phyloP scores from a whole-genome alignment of 78 protist species.

The Dictyostelium citrinum region DNA sequence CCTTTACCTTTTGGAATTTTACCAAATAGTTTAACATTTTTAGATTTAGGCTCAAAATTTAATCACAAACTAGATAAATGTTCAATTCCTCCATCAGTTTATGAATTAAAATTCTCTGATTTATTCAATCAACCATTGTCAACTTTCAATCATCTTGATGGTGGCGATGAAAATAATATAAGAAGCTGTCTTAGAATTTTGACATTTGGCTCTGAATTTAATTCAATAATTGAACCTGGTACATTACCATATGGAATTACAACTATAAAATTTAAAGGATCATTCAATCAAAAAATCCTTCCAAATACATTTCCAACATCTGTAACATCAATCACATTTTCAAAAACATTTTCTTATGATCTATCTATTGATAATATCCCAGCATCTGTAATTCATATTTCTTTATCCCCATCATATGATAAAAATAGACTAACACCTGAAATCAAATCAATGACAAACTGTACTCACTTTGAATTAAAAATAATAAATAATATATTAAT shows the following conservation, averaged over 20 bases:
- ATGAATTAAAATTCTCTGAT: background rate
- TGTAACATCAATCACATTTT: background rate
- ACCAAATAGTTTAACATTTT: background rate
- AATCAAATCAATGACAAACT: background rate
- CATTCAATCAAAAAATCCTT: background rate
- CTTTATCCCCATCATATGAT: background rate
- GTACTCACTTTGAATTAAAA: background rate
- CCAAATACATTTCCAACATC: background rate
- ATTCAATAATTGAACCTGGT: background rate
- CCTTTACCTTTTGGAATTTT: background rate
- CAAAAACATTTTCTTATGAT: background rate
- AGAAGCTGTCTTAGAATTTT: background rate
- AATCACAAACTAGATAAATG: background rate
- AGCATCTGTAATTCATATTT: background rate
- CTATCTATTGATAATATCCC: background rate
- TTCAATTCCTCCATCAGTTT: conserved; percentile 3
- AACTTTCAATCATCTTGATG: background rate
- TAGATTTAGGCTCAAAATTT: background rate
- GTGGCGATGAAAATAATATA: too few relatives aligned
- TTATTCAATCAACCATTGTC: background rate
- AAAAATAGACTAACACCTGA: background rate
- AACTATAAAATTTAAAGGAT: background rate
- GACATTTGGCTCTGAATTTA: background rate
- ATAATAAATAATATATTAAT: background rate
- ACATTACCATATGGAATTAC: background rate